Evolutionary conservation across 371 early-diverging fungal genomes (phyloP).

Genomic region (Fennellomyces sp.): DNA sequence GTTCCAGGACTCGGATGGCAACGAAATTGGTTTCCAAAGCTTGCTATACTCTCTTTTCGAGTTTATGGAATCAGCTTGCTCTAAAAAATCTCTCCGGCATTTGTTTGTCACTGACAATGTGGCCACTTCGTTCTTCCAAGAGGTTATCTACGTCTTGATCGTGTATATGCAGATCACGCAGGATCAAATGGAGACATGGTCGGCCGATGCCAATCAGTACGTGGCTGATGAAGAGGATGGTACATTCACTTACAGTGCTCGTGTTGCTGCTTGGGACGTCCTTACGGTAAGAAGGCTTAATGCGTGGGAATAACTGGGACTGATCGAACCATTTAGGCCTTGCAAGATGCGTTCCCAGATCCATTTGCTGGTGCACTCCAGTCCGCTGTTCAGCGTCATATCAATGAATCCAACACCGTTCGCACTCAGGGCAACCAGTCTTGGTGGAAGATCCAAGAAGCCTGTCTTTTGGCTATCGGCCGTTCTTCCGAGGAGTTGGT

Average conservation of each 20-base stretch:
- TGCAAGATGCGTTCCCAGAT: slow-evolving; percentile 61
- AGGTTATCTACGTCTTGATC: slow-evolving; percentile 66
- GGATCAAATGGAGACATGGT: slow-evolving; percentile 83
- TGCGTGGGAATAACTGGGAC: too few relatives aligned
- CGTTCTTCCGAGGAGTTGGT: slow-evolving; percentile 61
- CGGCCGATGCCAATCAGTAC: slow-evolving; percentile 80
- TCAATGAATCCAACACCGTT: slow-evolving; percentile 55
- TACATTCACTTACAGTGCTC: slow-evolving; percentile 78
- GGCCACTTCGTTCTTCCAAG: slow-evolving; percentile 57
- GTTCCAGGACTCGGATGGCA: slow-evolving; percentile 80
- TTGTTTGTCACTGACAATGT: slow-evolving; percentile 34
- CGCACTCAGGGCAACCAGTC: slow-evolving; percentile 49
- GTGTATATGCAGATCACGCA: slow-evolving; percentile 84
- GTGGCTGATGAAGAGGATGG: slow-evolving; percentile 92
- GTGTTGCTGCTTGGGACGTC: slow-evolving; percentile 82
- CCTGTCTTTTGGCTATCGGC: slow-evolving; percentile 78
- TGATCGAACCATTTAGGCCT: slow-evolving; percentile 17
- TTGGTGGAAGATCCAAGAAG: slow-evolving; percentile 88
- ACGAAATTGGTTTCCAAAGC: slow-evolving; percentile 71
- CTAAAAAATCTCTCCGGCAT: slow-evolving; percentile 50
- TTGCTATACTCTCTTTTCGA: slow-evolving; percentile 75
- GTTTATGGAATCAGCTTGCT: slow-evolving; percentile 62
- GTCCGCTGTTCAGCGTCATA: slow-evolving; percentile 55
- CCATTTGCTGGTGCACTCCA: slow-evolving; percentile 61
- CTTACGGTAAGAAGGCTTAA: slow-evolving; percentile 57